A percentile compares a stretch with the other conserved stretches of the same genome.
These are phyloP conservation scores for Dacryopinax primogenitus DNA, from an alignment of 768 basidiomycete genomes.

Conservation along the genomic window DNA sequence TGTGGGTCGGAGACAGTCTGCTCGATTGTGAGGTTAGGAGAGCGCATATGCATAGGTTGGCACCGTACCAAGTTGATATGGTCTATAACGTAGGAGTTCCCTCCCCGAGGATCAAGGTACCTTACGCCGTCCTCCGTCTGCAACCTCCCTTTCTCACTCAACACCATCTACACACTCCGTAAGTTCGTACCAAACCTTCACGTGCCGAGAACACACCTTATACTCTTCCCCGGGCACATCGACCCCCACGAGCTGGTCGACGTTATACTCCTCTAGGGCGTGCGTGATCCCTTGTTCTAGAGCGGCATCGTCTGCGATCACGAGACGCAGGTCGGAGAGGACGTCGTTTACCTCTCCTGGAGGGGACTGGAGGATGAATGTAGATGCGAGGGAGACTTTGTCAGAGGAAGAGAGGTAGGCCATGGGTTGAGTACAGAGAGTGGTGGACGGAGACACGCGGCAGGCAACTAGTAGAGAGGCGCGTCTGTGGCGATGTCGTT, in stretches of 20 bases:
- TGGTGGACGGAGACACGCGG: not conserved
- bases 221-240: conserved; percentile 67
- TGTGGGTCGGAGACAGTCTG: conserved; percentile 10
- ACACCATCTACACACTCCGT: conserved; percentile 60
- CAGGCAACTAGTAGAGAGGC: too few relatives aligned
- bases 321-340: conserved; percentile 76
- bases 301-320: conserved; percentile 75
- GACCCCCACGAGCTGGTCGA: conserved; percentile 74
- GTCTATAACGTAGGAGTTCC: conserved; percentile 69
- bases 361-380: conserved; percentile 76
- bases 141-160: conserved; percentile 55
- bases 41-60: not conserved
- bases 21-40: not conserved
- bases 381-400: conserved; percentile 37
- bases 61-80: conserved; percentile 58
- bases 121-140: conserved; percentile 41
- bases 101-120: conserved; percentile 73
- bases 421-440: not conserved
- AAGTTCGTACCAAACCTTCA: conserved; percentile 9
- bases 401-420: not conserved
- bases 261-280: conserved; percentile 71
- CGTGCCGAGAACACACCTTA: conserved; percentile 40
- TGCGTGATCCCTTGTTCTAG: conserved; percentile 67
- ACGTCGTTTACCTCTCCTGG: conserved; percentile 97
- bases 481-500: too few relatives aligned